Percentiles rank a stretch among this genome's conserved stretches.
phyloP scores from a whole-genome alignment of 805 yeast species.

The Saccharomycopsis javanensis region DNA sequence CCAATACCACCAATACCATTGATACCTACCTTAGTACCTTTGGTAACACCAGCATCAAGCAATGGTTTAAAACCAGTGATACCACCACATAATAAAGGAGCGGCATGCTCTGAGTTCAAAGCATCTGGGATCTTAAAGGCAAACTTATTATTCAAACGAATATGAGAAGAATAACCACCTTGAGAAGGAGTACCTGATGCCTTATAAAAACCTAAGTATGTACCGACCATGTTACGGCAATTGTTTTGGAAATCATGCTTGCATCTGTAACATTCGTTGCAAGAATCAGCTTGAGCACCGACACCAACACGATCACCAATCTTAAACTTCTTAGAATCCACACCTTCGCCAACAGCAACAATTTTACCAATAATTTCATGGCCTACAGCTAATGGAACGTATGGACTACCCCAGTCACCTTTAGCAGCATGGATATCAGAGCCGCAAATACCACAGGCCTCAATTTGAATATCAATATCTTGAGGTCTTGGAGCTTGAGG shows the following conservation, averaged over 20 bases:
- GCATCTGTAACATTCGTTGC: conserved; percentile 58
- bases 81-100: conserved; percentile 50
- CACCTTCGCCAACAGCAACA: conserved; percentile 38
- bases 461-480: conserved; percentile 50
- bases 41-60: conserved; percentile 33
- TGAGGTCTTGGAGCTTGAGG: no score
- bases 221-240: no score
- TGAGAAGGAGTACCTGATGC: no score
- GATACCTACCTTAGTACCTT: conserved; percentile 42
- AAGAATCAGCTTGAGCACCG: conserved; percentile 62
- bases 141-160: conserved; percentile 33
- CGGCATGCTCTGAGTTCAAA: conserved; percentile 30
- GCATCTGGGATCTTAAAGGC: conserved; percentile 41
- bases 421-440: conserved; percentile 45
- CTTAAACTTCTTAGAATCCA: conserved; percentile 31
- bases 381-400: conserved; percentile 38
- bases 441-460: conserved; percentile 60
- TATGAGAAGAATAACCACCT: no score
- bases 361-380: conserved; percentile 60
- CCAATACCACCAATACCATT: conserved; percentile 51
- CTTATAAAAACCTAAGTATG: conserved; percentile 39
- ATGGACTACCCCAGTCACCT: conserved; percentile 37
- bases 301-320: conserved; percentile 73
- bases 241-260: conserved; percentile 37
- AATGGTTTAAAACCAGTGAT: conserved; percentile 45